phyloP scores from a whole-genome alignment of 2,329 filamentous ascomycete genomes.

The Clonostachys rosea region DNA sequence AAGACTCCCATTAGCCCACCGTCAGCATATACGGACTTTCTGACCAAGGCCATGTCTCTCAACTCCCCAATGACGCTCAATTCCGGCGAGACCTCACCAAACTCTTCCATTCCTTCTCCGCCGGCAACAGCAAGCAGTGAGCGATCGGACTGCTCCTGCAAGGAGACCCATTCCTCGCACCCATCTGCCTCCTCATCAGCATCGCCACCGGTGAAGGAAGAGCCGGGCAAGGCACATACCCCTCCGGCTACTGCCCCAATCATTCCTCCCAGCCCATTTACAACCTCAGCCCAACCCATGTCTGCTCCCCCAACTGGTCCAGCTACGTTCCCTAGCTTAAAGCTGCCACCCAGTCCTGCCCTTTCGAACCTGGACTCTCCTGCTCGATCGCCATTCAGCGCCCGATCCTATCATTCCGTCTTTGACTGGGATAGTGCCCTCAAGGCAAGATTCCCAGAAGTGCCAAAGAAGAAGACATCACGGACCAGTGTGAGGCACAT shows the following conservation, averaged over 20 bases:
- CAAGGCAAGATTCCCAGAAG: constrained; percentile 60
- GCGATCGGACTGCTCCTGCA: constrained; percentile 51
- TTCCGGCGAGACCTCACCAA: constrained; percentile 42
- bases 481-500: constrained; percentile 66
- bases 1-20: constrained; percentile 93
- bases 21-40: constrained; percentile 85
- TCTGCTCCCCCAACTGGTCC: constrained; percentile 56
- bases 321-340: constrained; percentile 61
- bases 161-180: constrained; percentile 42
- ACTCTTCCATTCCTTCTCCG: constrained; percentile 26
- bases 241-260: constrained; percentile 28
- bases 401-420: constrained; percentile 60
- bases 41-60: constrained; percentile 71
- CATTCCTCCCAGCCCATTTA: constrained; percentile 44
- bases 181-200: background rate
- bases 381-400: constrained; percentile 70
- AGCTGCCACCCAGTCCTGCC: constrained; percentile 72
- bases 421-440: constrained; percentile 75
- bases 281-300: constrained; percentile 44
- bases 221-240: constrained; percentile 14
- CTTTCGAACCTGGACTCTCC: constrained; percentile 67
- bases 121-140: constrained; percentile 55
- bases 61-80: constrained; percentile 59
- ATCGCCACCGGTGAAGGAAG: no score
- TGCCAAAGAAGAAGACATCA: constrained; percentile 50